phyloP scores from a whole-genome alignment of 257 asterid species.

The Plantago elongata region DNA sequence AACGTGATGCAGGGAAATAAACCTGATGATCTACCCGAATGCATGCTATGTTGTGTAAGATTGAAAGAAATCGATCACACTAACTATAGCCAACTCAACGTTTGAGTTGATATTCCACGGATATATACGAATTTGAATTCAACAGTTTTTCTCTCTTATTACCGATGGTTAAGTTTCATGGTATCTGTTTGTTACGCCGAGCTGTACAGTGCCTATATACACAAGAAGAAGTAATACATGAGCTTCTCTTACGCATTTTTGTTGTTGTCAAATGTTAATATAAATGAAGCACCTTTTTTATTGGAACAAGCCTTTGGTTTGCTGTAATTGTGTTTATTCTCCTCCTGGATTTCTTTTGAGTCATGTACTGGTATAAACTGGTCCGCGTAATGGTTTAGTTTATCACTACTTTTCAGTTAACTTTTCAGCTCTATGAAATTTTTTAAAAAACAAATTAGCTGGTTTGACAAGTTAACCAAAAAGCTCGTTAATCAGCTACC shows the following conservation, averaged over 20 bases:
- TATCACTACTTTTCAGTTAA: too few relatives aligned
- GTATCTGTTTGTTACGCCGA: slow-evolving; percentile 12
- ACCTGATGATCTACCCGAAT: slow-evolving; percentile 80
- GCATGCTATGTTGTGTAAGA: slow-evolving; percentile 71
- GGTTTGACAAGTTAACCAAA: too few relatives aligned
- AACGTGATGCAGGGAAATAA: slow-evolving; percentile 71
- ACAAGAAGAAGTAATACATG: slow-evolving; percentile 14
- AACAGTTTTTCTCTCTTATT: background rate
- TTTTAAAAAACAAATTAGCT: too few relatives aligned
- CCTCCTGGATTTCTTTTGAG: too few relatives aligned
- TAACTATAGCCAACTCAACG: slow-evolving; percentile 52
- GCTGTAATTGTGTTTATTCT: too few relatives aligned
- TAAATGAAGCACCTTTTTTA: background rate
- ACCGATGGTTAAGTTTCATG: slow-evolving; percentile 13
- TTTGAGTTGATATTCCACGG: slow-evolving; percentile 28
- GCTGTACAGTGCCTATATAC: slow-evolving; percentile 26
- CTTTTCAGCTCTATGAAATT: too few relatives aligned
- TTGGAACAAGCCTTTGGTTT: background rate
- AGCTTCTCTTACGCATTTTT: slow-evolving; percentile 2
- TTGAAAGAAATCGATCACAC: slow-evolving; percentile 66
- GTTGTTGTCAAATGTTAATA: slow-evolving; percentile 13
- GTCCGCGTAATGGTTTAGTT: too few relatives aligned
- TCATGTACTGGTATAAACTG: too few relatives aligned
- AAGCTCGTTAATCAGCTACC: too few relatives aligned
- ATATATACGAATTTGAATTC: slow-evolving; percentile 16